A percentile compares a stretch with the other conserved stretches of the same genome.
phyloP scores from a whole-genome alignment of 1,284 basidiomycete species.

The Crucibulum parvulum region DNA sequence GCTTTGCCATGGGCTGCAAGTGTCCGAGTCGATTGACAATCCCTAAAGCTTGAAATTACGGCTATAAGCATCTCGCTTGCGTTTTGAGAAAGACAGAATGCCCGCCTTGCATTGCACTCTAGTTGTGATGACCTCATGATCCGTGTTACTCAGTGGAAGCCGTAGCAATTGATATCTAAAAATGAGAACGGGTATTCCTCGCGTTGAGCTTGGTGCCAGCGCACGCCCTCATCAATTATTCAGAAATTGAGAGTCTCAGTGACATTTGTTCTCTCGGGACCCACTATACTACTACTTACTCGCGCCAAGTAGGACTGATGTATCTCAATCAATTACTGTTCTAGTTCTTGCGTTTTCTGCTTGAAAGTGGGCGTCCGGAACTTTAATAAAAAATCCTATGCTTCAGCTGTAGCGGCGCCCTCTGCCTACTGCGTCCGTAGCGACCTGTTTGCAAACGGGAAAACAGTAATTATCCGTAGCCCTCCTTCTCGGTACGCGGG shows the following conservation, averaged over 20 bases:
- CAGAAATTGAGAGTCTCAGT: not conserved
- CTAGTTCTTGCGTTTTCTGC: not conserved
- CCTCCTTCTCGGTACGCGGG: not conserved
- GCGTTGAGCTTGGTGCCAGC: not conserved
- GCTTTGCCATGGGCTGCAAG: too few relatives aligned
- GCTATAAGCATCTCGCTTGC: too few relatives aligned
- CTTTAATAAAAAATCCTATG: not conserved
- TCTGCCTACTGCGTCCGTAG: not conserved
- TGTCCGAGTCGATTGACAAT: too few relatives aligned
- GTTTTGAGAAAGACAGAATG: too few relatives aligned
- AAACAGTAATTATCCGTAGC: not conserved
- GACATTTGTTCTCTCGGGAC: not conserved
- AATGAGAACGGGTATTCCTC: not conserved
- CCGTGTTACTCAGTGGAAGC: not conserved
- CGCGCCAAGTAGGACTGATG: not conserved
- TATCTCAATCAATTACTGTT: not conserved
- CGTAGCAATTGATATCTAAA: not conserved
- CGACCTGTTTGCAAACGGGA: not conserved
- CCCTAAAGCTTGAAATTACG: too few relatives aligned
- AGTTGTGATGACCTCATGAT: not conserved
- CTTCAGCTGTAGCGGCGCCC: not conserved
- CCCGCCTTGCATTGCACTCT: too few relatives aligned
- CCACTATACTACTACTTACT: not conserved
- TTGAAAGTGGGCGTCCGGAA: not conserved
- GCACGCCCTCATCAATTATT: not conserved